Percentiles rank a stretch among this genome's conserved stretches.
phyloP scores from a whole-genome alignment of 805 yeast genomes.

The Wickerhamomyces chaumierensis region DNA sequence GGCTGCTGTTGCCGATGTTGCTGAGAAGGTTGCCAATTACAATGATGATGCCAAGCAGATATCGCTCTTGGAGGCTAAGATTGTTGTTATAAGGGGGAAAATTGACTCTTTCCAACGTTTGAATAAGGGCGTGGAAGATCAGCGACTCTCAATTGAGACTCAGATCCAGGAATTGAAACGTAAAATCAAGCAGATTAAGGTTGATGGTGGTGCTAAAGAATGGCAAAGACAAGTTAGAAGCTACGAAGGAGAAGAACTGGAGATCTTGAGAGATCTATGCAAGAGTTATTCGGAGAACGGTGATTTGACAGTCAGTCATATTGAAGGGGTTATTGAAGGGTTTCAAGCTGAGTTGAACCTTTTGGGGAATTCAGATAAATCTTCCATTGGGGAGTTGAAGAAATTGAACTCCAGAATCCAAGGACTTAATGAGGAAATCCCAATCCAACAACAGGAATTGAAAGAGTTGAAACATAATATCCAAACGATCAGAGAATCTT shows the following conservation, averaged over 20 bases:
- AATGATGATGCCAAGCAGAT: slow-evolving; percentile 19
- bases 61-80: slow-evolving; percentile 16
- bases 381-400: slow-evolving; percentile 25
- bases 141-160: slow-evolving; percentile 17
- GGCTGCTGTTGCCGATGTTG: slow-evolving; percentile 13
- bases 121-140: slow-evolving; percentile 18
- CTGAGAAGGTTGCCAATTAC: slow-evolving; percentile 12
- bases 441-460: slow-evolving; percentile 13
- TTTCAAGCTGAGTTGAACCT: slow-evolving; percentile 34
- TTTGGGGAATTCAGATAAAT: slow-evolving; percentile 25
- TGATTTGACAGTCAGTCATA: slow-evolving; percentile 26
- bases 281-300: slow-evolving; percentile 23
- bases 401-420: slow-evolving; percentile 16
- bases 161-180: slow-evolving; percentile 20
- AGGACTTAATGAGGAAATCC: slow-evolving; percentile 11
- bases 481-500: slow-evolving; percentile 25
- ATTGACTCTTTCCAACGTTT: slow-evolving; percentile 21
- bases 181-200: slow-evolving; percentile 14
- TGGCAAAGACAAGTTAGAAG: slow-evolving; percentile 20
- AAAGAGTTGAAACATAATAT: slow-evolving; percentile 24
- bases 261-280: slow-evolving; percentile 28
- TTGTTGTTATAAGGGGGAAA: slow-evolving; percentile 30
- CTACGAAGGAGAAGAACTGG: slow-evolving; percentile 30
- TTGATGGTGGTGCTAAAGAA: slow-evolving; percentile 14
- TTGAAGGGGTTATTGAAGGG: slow-evolving; percentile 29